phyloP scores from a whole-genome alignment of 2,329 filamentous ascomycete species.

The Trichoderma afroharzianum region DNA sequence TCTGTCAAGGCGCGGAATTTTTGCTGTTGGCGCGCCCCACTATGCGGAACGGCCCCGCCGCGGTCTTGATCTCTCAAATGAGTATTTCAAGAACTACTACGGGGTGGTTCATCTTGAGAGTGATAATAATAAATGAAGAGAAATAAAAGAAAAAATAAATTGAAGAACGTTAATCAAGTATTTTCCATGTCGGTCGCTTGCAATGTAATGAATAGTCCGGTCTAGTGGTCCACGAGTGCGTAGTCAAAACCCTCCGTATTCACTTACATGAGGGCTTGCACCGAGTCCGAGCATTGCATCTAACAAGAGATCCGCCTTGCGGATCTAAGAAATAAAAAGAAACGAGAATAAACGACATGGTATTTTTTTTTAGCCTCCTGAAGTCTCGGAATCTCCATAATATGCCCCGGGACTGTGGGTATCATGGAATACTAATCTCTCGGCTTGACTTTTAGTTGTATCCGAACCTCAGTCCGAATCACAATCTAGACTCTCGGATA shows the following conservation, averaged over 20 bases:
- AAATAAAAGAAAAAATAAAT: no score
- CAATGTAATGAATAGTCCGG: no score
- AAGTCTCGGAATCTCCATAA: neutral
- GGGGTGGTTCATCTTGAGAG: no score
- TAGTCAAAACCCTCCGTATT: neutral
- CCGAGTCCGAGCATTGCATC: neutral
- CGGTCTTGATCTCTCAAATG: neutral
- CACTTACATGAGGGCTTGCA: neutral
- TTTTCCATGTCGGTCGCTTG: no score
- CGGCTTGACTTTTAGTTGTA: neutral
- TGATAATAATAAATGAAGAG: no score
- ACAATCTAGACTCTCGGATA: neutral
- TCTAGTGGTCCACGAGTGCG: neutral
- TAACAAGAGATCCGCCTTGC: neutral
- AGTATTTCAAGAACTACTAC: neutral
- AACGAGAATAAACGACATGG: neutral
- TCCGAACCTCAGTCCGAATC: neutral
- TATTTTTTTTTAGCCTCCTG: neutral
- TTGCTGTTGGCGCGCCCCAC: neutral
- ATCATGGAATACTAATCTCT: neutral
- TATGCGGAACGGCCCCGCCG: constrained; percentile 7
- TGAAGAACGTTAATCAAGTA: no score
- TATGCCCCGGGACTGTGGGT: neutral
- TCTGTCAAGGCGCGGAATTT: constrained; percentile 12
- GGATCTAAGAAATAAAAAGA: neutral